A percentile compares a stretch with the other conserved stretches of the same genome.
phyloP scores from a whole-genome alignment of 768 basidiomycete genomes.

The Termitomyces eurrhizus region DNA sequence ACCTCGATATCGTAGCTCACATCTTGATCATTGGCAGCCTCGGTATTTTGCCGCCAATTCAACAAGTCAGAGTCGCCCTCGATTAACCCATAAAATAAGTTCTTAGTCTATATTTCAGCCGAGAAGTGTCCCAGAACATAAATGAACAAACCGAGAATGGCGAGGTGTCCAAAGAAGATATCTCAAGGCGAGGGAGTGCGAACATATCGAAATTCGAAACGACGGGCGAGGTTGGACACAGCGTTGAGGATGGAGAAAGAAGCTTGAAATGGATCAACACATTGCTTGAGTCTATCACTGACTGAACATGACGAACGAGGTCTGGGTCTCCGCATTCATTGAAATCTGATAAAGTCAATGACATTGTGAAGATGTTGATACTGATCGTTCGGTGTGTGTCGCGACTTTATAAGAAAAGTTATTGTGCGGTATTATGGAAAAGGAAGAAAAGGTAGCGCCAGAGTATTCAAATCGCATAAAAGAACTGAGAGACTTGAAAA shows the following conservation, averaged over 20 bases:
- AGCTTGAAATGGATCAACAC: slow-evolving; percentile 1
- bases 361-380: not conserved
- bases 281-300: not conserved
- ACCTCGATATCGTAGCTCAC: slow-evolving; percentile 43
- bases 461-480: not conserved
- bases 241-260: slow-evolving; percentile 14
- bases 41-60: not conserved
- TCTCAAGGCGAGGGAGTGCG: slow-evolving; percentile 12
- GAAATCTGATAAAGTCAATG: not conserved
- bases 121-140: not conserved
- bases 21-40: slow-evolving; percentile 14
- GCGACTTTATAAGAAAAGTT: not conserved
- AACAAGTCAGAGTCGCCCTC: slow-evolving; percentile 8
- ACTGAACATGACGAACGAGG: not conserved
- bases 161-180: slow-evolving; percentile 12
- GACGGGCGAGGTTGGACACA: slow-evolving; percentile 10
- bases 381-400: not conserved
- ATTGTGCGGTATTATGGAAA: not conserved
- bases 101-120: not conserved
- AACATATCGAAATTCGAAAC: not conserved
- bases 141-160: slow-evolving; percentile 12
- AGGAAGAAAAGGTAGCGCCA: slow-evolving; percentile 2
- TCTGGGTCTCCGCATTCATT: slow-evolving; percentile 2
- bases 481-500: not conserved
- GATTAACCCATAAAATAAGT: slow-evolving; percentile 14